Evolutionary conservation across 805 yeast genomes (phyloP).

Genomic region (Debaryomyces maramus): DNA sequence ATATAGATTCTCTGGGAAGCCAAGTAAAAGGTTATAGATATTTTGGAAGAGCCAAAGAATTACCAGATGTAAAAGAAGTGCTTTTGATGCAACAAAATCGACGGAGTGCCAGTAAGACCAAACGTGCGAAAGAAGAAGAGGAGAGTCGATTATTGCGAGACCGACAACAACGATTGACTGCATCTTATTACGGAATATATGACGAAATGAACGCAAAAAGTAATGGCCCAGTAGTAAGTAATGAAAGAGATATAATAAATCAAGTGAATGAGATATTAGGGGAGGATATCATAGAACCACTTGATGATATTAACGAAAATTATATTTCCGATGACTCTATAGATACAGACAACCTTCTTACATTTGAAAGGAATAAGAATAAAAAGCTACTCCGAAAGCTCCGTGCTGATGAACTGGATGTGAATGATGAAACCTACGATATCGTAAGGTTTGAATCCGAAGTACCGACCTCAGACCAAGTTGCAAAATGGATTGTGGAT

Average conservation of each 20-base stretch:
- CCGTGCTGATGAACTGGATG: not conserved
- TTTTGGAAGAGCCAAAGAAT: constrained; percentile 80
- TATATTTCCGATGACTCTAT: not conserved
- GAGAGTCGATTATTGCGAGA: constrained; percentile 21
- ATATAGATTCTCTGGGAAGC: constrained; percentile 17
- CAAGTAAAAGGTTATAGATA: constrained; percentile 60
- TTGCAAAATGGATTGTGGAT: constrained; percentile 48
- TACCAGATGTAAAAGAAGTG: constrained; percentile 60
- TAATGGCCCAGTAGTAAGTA: not conserved
- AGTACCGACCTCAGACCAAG: constrained; percentile 37
- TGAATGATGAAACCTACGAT: not conserved
- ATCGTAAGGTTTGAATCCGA: constrained; percentile 21
- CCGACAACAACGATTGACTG: constrained; percentile 24
- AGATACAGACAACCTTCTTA: constrained; percentile 19
- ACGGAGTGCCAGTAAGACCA: constrained; percentile 22
- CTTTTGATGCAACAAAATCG: constrained; percentile 16
- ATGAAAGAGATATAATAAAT: constrained; percentile 8
- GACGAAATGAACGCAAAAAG: constrained; percentile 21
- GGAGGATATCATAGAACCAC: constrained; percentile 2
- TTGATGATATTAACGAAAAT: constrained; percentile 1
- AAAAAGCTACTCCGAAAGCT: constrained; percentile 11
- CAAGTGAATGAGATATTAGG: constrained; percentile 15
- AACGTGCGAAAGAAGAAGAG: constrained; percentile 17
- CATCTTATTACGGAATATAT: constrained; percentile 45
- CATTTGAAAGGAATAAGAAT: constrained; percentile 27